These are phyloP conservation scores for Dichomitus squalens DNA, from an alignment of 1,284 basidiomycete species.

Conservation along the genomic window DNA sequence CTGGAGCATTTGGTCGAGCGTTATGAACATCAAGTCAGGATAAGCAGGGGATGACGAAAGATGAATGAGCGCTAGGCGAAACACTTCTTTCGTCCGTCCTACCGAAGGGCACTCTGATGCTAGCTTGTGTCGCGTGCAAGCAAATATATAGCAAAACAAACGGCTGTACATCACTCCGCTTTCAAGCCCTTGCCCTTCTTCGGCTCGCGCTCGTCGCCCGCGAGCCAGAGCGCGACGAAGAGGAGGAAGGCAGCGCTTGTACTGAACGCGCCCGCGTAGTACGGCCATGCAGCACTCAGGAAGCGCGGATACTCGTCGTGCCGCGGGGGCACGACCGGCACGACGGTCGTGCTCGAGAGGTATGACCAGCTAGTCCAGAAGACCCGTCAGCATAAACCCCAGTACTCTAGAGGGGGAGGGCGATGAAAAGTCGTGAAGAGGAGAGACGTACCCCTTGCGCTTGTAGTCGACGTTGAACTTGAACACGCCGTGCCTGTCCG, in stretches of 20 bases:
- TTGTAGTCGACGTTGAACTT: conserved; percentile 92
- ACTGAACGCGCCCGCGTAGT: conserved; percentile 88
- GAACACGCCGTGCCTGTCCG: conserved; percentile 97
- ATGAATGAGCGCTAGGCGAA: too few species aligned
- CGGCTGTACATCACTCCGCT: conserved; percentile 19
- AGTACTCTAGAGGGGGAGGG: too few species aligned
- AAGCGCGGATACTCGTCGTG: conserved; percentile 96
- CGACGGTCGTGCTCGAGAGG: conserved; percentile 73
- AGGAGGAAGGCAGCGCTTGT: conserved; percentile 83
- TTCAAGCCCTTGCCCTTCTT: conserved; percentile 38
- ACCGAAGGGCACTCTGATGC: too few species aligned
- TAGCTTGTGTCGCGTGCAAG: too few species aligned
- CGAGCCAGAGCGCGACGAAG: conserved; percentile 86
- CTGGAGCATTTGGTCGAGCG: too few species aligned
- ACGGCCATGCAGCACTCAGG: conserved; percentile 93
- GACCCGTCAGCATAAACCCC: neutral
- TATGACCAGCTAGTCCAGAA: conserved; percentile 59
- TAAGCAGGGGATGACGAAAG: too few species aligned
- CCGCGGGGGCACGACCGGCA: conserved; percentile 89
- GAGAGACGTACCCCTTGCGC: conserved; percentile 71
- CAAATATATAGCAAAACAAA: neutral
- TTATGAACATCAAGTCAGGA: neutral
- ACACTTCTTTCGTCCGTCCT: neutral
- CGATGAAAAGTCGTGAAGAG: neutral
- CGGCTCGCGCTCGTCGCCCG: conserved; percentile 63